Conservation (phyloP, 192 early-diverging fungal genomes). For the Coemansia sp. region DNA sequence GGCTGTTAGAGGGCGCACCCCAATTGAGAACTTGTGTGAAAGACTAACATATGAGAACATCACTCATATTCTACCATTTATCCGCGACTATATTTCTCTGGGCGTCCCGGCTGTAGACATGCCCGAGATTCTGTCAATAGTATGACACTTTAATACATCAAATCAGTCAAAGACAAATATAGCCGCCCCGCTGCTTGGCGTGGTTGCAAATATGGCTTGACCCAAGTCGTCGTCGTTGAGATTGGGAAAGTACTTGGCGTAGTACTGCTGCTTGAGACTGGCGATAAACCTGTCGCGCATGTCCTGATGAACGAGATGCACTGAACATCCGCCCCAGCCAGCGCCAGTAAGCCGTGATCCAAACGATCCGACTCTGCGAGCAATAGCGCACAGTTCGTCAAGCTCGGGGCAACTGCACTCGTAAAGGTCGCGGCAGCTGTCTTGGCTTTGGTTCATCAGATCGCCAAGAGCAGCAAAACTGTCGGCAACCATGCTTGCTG, state of each 20-base stretch:
- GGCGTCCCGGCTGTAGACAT: constrained; percentile 27
- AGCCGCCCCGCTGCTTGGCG: constrained; percentile 22
- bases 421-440: constrained; percentile 73
- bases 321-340: constrained; percentile 90
- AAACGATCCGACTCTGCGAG: constrained; percentile 62
- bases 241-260: constrained; percentile 52
- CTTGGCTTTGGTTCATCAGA: constrained; percentile 88
- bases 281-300: constrained; percentile 60
- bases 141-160: too few relatives aligned
- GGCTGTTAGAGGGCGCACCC: constrained; percentile 24
- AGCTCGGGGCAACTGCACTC: constrained; percentile 76
- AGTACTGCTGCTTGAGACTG: constrained; percentile 63
- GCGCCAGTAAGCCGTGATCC: constrained; percentile 90
- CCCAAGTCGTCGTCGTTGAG: constrained; percentile 46
- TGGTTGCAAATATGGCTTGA: constrained; percentile 51
- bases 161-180: constrained; percentile 11
- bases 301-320: constrained; percentile 63
- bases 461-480: constrained; percentile 60
- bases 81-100: constrained; percentile 28
- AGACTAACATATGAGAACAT: constrained; percentile 33
- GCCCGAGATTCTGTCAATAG: constrained; percentile 14
- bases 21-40: constrained; percentile 36
- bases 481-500: constrained; percentile 9
- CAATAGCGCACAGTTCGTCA: constrained; percentile 70
- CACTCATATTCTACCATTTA: constrained; percentile 23